Conservation (phyloP, 768 basidiomycete species). For the Collybiopsis luxurians region DNA sequence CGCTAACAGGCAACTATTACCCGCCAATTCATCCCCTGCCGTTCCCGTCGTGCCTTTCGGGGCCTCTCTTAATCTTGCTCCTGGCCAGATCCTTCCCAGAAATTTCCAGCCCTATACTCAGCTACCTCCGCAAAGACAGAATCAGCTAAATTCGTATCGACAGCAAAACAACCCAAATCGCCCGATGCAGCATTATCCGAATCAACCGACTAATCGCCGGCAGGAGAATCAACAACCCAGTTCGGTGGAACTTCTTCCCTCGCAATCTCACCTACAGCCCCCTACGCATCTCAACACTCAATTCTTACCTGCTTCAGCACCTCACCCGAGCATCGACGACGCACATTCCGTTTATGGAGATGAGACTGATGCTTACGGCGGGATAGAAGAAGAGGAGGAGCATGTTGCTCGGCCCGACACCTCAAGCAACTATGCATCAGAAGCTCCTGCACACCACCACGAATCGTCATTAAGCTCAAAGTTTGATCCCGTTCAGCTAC, state of each 20-base stretch:
- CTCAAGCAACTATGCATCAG: background rate
- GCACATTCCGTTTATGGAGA: background rate
- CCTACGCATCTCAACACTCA: background rate
- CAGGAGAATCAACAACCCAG: too few relatives aligned
- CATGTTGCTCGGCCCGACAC: background rate
- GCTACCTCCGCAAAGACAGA: background rate
- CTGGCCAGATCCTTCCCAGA: constrained; percentile 55
- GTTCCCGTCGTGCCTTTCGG: constrained; percentile 18
- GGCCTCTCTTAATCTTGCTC: constrained; percentile 48
- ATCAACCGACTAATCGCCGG: background rate
- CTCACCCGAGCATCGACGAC: background rate
- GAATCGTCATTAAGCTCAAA: background rate
- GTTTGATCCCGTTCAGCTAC: background rate
- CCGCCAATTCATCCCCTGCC: background rate
- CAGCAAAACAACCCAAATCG: background rate
- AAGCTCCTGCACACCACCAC: too few relatives aligned
- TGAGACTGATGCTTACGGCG: constrained; percentile 1
- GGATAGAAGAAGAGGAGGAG: constrained; percentile 1
- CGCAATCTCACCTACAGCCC: background rate
- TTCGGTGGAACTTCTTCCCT: too few relatives aligned
- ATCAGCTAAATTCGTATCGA: background rate
- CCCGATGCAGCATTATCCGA: background rate
- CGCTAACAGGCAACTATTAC: background rate
- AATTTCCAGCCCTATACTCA: constrained; percentile 20
- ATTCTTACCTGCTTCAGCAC: too few relatives aligned